These are phyloP conservation scores for Yamadazyma olivae DNA, from an alignment of 805 yeast species.

Conservation along the genomic window DNA sequence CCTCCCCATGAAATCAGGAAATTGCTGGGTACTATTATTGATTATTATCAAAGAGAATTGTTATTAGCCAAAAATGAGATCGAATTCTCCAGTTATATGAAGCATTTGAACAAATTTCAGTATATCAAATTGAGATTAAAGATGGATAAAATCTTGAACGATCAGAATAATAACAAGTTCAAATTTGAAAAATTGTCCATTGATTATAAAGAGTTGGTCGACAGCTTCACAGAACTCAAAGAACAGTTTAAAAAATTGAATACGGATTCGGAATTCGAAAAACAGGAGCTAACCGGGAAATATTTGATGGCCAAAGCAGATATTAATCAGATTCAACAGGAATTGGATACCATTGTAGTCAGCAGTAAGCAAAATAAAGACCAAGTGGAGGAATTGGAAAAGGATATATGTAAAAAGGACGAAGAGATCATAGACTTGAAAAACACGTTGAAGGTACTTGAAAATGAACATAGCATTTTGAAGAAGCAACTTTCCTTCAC, in stretches of 20 bases:
- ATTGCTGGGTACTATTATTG: conserved; percentile 21
- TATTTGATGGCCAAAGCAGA: background rate
- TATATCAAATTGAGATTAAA: conserved; percentile 11
- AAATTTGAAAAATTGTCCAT: conserved; percentile 2
- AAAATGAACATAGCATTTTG: conserved; percentile 6
- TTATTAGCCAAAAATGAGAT: conserved; percentile 56
- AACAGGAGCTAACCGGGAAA: conserved; percentile 10
- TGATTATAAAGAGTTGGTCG: conserved; percentile 1
- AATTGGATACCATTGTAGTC: background rate
- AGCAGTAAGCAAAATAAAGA: background rate
- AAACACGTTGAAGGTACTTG: conserved; percentile 12
- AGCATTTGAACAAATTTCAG: conserved; percentile 27
- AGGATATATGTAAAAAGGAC: conserved; percentile 21
- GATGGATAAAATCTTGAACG: conserved; percentile 11
- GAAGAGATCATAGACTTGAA: conserved; percentile 18
- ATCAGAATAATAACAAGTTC: conserved; percentile 1
- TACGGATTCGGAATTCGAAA: conserved; percentile 7
- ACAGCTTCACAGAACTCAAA: conserved; percentile 7
- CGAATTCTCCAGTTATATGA: conserved; percentile 55
- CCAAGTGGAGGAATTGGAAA: conserved; percentile 12
- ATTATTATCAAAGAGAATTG: conserved; percentile 57
- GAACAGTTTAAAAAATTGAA: conserved; percentile 6
- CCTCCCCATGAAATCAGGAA: background rate
- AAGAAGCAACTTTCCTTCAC: background rate
- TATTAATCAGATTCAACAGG: conserved; percentile 2